phyloP scores from a whole-genome alignment of 2,329 filamentous ascomycete genomes.

The Septoria linicola region DNA sequence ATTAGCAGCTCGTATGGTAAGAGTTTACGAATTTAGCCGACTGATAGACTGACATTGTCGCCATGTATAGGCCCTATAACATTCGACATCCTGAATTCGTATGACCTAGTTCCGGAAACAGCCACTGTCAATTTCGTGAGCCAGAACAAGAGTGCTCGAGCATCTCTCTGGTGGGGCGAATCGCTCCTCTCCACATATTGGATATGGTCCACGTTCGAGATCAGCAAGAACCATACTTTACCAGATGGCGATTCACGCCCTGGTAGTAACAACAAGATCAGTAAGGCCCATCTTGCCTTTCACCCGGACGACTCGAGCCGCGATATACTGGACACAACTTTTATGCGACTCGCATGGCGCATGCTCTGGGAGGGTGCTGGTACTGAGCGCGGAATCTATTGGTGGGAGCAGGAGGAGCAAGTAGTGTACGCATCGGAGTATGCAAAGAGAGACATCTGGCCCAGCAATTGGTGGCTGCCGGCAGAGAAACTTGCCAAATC shows the following conservation, averaged over 20 bases:
- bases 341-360: slow-evolving; percentile 11
- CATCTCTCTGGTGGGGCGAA: slow-evolving; percentile 25
- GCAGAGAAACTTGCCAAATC: slow-evolving; percentile 22
- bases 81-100: background rate
- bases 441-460: slow-evolving; percentile 3
- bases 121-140: background rate
- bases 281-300: slow-evolving; percentile 14
- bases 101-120: background rate
- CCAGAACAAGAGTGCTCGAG: slow-evolving; percentile 1
- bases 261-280: background rate
- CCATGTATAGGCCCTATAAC: background rate
- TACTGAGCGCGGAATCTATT: background rate
- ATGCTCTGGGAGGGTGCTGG: background rate
- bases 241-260: background rate
- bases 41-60: background rate
- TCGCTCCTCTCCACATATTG: slow-evolving; percentile 23
- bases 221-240: background rate
- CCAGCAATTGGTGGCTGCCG: slow-evolving; percentile 17
- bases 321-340: slow-evolving; percentile 2
- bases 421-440: slow-evolving; percentile 6
- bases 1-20: background rate
- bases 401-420: slow-evolving; percentile 1
- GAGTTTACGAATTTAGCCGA: background rate
- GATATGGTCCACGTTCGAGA: background rate
- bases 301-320: slow-evolving; percentile 7